Percentiles rank a stretch among this genome's conserved stretches.
phyloP scores from a whole-genome alignment of 2,329 filamentous ascomycete genomes.

The Stachybotrys elegans region DNA sequence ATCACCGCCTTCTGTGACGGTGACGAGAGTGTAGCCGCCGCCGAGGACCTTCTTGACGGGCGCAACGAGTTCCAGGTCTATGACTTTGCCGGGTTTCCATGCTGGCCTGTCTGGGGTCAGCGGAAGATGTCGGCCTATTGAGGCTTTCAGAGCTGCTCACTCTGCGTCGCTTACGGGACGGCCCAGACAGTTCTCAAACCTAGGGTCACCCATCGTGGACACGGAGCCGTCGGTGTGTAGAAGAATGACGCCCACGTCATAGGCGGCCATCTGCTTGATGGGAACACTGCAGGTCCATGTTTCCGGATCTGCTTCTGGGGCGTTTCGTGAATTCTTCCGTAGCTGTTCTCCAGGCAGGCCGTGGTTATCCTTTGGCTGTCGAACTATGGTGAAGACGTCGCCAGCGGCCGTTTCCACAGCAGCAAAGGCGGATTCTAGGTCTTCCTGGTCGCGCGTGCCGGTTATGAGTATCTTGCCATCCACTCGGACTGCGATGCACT shows the following conservation, averaged over 20 bases:
- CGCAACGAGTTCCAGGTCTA: slow-evolving; percentile 47
- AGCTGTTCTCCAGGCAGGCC: not conserved
- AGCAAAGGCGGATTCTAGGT: slow-evolving; percentile 2
- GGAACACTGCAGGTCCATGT: slow-evolving; percentile 16
- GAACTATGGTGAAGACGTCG: slow-evolving; percentile 8
- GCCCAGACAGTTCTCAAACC: slow-evolving; percentile 53
- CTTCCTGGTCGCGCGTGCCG: slow-evolving; percentile 8
- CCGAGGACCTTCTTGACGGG: slow-evolving; percentile 48
- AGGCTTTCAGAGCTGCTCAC: no score
- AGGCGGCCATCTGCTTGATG: slow-evolving; percentile 39
- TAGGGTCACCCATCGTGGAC: slow-evolving; percentile 52
- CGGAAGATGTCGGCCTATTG: not conserved
- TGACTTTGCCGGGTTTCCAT: slow-evolving; percentile 36
- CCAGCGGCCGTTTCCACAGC: slow-evolving; percentile 12
- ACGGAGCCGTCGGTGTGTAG: slow-evolving; percentile 39
- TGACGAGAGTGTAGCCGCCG: slow-evolving; percentile 53
- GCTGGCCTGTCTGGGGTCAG: slow-evolving; percentile 34
- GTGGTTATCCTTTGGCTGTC: not conserved
- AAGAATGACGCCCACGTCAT: slow-evolving; percentile 44
- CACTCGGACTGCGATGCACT: slow-evolving; percentile 13
- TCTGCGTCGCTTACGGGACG: slow-evolving; percentile 37
- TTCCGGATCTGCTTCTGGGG: slow-evolving; percentile 8
- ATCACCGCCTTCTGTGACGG: slow-evolving; percentile 51
- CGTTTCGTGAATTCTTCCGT: slow-evolving; percentile 10
- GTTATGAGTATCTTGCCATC: slow-evolving; percentile 15